Base-by-base conservation (phyloP, 805 yeast species). In the Yamadazyma kitorensis region DNA sequence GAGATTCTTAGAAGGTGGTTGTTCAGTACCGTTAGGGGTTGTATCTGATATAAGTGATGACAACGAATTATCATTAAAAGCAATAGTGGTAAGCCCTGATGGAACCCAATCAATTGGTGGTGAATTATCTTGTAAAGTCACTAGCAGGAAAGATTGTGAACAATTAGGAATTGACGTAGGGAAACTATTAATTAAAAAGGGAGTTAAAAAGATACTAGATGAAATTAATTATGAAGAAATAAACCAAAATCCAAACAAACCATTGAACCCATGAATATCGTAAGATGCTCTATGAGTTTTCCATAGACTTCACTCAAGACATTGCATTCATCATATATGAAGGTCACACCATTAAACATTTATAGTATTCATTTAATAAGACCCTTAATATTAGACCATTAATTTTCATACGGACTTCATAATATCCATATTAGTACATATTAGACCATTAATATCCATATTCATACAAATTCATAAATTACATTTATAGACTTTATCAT, bases 11-110 rank as follows among this genome's bases (percentile, higher is more conserved):
- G 98, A 93, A 64, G 98, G 98, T 41, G 98, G 98, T 6, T 93
- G 98, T 61, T 86, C 96, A 1, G 97, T 93, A 12, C 98, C 98
- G 5, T 85, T 93, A 45, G 98, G 98, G 33, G 96, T 87, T 18
- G 74, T 78, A 44, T 70, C 88, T n/a, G 44, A 51, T 6, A 83
- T 73, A 44, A 59, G 73, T 34, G 61, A 57, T 14, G 46, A 31
- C 2, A 68, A 78, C 0, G 60, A 70, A 23, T 68, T 88, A 36
- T 50, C 55, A 4, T 61, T 89, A 42, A 75, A 76, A 44, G 94
- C 85, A 5, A 72, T 84, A 23, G 94, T 91, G 11, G 83, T 88
- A 20, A 76, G 83, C 41, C 89, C 89, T 7, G 95, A 89, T 55
- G 98, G 98, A 9, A 59, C 64, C 5, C 69, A 76, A 41, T 68